Conservation (phyloP, 2,329 filamentous ascomycete genomes). For the Seiridium cupressi region DNA sequence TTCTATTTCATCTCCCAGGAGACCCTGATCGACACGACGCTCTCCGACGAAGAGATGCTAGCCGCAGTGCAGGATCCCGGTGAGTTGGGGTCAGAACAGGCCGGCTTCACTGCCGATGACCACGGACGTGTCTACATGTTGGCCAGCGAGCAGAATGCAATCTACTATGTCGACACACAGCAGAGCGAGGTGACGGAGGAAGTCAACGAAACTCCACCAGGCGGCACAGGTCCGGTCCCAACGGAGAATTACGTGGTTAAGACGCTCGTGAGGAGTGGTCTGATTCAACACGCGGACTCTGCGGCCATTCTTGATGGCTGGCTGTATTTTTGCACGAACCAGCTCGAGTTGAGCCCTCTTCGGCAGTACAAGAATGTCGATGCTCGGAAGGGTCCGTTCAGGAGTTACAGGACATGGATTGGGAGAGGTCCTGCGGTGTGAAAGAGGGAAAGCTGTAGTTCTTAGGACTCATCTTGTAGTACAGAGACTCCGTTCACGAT, state of each 20-base stretch:
- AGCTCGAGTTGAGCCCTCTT: conserved; percentile 31
- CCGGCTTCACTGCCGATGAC: conserved; percentile 39
- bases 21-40: conserved; percentile 25
- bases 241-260: conserved; percentile 36
- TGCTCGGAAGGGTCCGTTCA: conserved; percentile 32
- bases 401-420: conserved; percentile 32
- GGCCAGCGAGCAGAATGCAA: conserved; percentile 40
- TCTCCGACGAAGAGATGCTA: conserved; percentile 32
- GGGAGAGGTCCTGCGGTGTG: conserved; percentile 30
- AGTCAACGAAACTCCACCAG: conserved; percentile 30
- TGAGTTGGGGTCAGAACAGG: conserved; percentile 37
- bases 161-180: conserved; percentile 38
- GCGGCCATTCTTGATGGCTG: conserved; percentile 37
- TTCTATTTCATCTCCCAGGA: conserved; percentile 38
- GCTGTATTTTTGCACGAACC: conserved; percentile 41
- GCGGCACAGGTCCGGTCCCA: conserved; percentile 28
- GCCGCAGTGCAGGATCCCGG: conserved; percentile 35
- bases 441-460: not conserved
- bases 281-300: conserved; percentile 40
- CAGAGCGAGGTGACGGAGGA: conserved; percentile 29
- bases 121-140: conserved; percentile 37
- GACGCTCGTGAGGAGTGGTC: conserved; percentile 33
- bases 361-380: conserved; percentile 37
- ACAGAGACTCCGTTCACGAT: too few relatives aligned
- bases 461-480: not conserved